Conservation (phyloP, 768 basidiomycete species). For the Pholiota molesta region DNA sequence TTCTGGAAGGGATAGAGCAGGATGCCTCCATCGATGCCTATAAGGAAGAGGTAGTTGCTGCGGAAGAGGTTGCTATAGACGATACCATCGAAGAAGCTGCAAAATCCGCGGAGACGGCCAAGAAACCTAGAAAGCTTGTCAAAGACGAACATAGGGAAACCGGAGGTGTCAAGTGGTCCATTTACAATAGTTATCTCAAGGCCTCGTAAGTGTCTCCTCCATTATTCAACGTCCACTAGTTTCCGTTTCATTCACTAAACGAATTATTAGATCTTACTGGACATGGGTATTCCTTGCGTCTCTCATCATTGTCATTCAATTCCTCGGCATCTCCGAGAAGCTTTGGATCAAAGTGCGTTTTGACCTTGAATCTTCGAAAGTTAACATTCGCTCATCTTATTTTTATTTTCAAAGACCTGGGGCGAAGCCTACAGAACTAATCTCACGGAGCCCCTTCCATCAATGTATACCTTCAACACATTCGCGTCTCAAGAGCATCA, state of each 20-base stretch:
- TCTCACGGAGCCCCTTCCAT: constrained; percentile 16
- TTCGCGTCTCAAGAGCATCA: constrained; percentile 43
- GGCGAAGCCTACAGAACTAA: constrained; percentile 56
- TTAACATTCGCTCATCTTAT: background rate
- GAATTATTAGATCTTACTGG: constrained; percentile 56
- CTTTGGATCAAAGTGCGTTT: constrained; percentile 70
- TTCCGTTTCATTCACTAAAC: background rate
- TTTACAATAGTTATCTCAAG: constrained; percentile 69
- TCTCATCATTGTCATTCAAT: constrained; percentile 52
- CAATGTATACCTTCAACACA: constrained; percentile 35
- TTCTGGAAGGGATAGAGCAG: constrained; percentile 26
- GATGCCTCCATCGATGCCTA: constrained; percentile 49
- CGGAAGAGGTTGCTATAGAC: constrained; percentile 30
- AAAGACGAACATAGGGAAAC: constrained; percentile 83
- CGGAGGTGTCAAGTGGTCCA: constrained; percentile 81
- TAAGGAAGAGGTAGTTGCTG: constrained; percentile 45
- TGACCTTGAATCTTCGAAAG: background rate
- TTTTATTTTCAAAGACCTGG: constrained; percentile 51
- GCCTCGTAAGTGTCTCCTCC: constrained; percentile 57
- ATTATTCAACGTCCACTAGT: background rate
- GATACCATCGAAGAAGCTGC: constrained; percentile 23
- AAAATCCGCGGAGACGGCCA: constrained; percentile 37
- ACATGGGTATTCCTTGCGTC: constrained; percentile 59
- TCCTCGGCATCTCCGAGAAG: constrained; percentile 62
- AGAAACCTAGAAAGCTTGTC: constrained; percentile 73